Percentiles rank a stretch among this genome's conserved stretches.
These are phyloP conservation scores for Botryotinia narcissicola DNA, from an alignment of 2,329 filamentous ascomycete species.

Conservation along the genomic window DNA sequence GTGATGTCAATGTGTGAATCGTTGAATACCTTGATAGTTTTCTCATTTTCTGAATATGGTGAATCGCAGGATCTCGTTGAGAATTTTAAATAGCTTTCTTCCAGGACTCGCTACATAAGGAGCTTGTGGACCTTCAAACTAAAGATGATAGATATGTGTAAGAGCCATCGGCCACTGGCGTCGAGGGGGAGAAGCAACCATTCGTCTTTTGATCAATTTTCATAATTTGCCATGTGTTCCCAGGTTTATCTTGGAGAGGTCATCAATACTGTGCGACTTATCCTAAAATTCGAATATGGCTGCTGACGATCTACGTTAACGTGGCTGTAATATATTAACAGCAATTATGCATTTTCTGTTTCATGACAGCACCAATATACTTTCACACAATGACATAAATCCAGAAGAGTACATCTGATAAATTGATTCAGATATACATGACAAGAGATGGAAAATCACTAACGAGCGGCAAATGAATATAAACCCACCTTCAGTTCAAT, in stretches of 20 bases:
- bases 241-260: not conserved
- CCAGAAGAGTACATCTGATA: not conserved
- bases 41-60: not conserved
- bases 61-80: not conserved
- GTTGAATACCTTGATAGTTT: not conserved
- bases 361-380: not conserved
- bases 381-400: not conserved
- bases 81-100: not conserved
- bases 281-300: rapidly evolving
- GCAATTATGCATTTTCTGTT: not conserved
- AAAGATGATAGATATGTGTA: not conserved
- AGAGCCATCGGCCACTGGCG: rapidly evolving
- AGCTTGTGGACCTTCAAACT: not conserved
- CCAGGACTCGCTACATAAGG: not conserved
- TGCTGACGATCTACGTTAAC: not conserved
- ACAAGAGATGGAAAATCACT: not conserved
- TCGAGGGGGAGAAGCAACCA: not conserved
- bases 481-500: no score
- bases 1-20: not conserved
- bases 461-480: not conserved
- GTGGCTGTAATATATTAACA: not conserved
- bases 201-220: no score
- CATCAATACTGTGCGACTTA: not conserved
- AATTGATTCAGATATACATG: no score
- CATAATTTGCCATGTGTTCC: rapidly evolving